phyloP scores from a whole-genome alignment of 108 stramenopile species.

The Fistulifera pelliculosa region DNA sequence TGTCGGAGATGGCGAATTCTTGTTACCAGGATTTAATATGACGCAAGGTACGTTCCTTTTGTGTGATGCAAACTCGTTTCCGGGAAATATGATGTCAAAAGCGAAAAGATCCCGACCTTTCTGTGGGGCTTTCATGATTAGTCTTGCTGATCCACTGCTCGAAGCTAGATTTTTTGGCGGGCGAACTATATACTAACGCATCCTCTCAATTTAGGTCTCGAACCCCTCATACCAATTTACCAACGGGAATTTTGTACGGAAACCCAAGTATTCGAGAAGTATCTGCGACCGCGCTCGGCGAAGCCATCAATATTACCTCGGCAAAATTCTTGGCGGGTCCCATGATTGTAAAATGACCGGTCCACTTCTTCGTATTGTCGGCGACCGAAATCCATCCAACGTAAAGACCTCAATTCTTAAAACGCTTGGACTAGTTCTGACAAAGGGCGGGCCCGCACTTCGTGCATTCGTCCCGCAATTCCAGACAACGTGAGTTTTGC shows the following conservation, averaged over 20 bases:
- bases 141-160: slow-evolving; percentile 67
- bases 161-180: too few relatives aligned
- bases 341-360: slow-evolving; percentile 95
- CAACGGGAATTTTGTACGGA: slow-evolving; percentile 94
- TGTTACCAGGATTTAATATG: slow-evolving; percentile 91
- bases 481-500: slow-evolving; percentile 72
- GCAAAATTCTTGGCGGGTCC: slow-evolving; percentile 84
- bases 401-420: slow-evolving; percentile 92
- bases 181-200: too few relatives aligned
- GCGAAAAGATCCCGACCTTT: slow-evolving; percentile 35
- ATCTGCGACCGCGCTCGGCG: slow-evolving; percentile 91
- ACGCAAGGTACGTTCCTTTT: slow-evolving; percentile 68
- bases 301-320: slow-evolving; percentile 84
- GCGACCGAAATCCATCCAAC: slow-evolving; percentile 86
- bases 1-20: slow-evolving; percentile 82
- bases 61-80: neutral
- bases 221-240: slow-evolving; percentile 94
- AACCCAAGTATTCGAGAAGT: slow-evolving; percentile 67
- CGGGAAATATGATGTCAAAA: slow-evolving; percentile 23
- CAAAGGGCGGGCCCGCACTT: slow-evolving; percentile 86
- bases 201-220: slow-evolving; percentile 52
- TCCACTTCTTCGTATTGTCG: slow-evolving; percentile 95
- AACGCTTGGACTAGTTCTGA: slow-evolving; percentile 81
- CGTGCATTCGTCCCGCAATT: slow-evolving; percentile 98
- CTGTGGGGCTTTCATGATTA: slow-evolving; percentile 49